Conservation (phyloP, 495 filamentous ascomycete genomes). For the Cercophora scortea region DNA sequence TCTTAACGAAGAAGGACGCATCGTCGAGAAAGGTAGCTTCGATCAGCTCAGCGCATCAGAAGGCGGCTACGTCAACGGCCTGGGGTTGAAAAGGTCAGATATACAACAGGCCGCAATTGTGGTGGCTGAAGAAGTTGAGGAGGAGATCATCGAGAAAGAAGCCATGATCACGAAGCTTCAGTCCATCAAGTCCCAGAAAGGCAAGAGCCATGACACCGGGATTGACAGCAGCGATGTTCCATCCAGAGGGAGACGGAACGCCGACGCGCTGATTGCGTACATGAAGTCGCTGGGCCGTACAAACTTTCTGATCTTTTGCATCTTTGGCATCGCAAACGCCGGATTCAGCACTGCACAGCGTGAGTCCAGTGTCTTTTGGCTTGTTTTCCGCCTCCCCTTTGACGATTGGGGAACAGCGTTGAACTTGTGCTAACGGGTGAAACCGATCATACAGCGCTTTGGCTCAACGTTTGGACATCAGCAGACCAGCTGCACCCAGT, state of each 20-base stretch:
- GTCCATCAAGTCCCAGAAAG: not conserved
- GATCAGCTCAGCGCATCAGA: conserved; percentile 3
- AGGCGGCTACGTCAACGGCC: conserved; percentile 8
- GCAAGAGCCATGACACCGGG: not conserved
- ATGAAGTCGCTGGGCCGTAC: conserved; percentile 6
- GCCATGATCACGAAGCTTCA: not conserved
- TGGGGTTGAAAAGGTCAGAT: conserved; percentile 5
- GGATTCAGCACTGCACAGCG: conserved; percentile 8
- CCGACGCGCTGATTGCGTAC: conserved; percentile 9
- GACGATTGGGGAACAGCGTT: not conserved
- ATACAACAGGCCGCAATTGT: conserved; percentile 30
- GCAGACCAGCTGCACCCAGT: not conserved
- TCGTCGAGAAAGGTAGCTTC: conserved; percentile 37
- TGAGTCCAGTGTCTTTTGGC: not conserved
- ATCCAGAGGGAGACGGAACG: conserved; percentile 9
- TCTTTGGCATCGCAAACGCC: conserved; percentile 5
- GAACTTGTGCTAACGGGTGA: not conserved
- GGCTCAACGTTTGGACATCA: conserved; percentile 4
- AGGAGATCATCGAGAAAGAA: conserved; percentile 1
- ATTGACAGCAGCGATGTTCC: not conserved
- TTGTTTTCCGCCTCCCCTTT: no score
- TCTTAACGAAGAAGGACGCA: conserved; percentile 27
- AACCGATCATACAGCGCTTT: not conserved
- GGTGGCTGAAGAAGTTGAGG: conserved; percentile 32
- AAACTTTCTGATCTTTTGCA: conserved; percentile 4